These are phyloP conservation scores for Henckelia pumila DNA, from an alignment of 257 asterid species.

Conservation along the genomic window DNA sequence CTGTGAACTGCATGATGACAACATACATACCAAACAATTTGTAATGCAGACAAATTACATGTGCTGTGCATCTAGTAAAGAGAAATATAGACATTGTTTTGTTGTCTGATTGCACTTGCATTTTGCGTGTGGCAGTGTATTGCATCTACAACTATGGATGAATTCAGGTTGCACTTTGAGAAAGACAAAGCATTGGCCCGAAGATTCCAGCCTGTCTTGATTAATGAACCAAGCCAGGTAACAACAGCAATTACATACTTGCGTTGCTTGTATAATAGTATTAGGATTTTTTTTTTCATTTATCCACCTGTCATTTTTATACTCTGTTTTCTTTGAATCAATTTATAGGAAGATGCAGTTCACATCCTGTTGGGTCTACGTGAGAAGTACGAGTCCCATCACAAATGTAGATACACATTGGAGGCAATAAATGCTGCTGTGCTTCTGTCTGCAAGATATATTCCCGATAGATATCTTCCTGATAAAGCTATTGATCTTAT, in stretches of 20 bases:
- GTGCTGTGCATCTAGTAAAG: background rate
- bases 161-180: conserved; percentile 79
- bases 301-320: conserved; percentile 17
- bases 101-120: conserved; percentile 16
- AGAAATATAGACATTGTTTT: background rate
- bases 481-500: conserved; percentile 97
- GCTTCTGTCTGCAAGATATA: conserved; percentile 77
- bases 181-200: conserved; percentile 93
- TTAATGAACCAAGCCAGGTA: conserved; percentile 90
- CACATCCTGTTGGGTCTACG: conserved; percentile 81
- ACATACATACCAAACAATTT: background rate
- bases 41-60: too few species aligned
- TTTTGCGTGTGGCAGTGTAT: conserved; percentile 63
- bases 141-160: conserved; percentile 96
- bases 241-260: conserved; percentile 14
- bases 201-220: conserved; percentile 84
- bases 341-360: conserved; percentile 75
- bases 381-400: conserved; percentile 80
- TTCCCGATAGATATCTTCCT: conserved; percentile 92
- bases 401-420: conserved; percentile 74
- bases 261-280: background rate
- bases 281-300: background rate
- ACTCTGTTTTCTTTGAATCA: conserved; percentile 16
- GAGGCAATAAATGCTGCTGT: conserved; percentile 98
- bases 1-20: background rate